phyloP scores from a whole-genome alignment of 2,329 filamentous ascomycete genomes.

The Colletotrichum trifolii region DNA sequence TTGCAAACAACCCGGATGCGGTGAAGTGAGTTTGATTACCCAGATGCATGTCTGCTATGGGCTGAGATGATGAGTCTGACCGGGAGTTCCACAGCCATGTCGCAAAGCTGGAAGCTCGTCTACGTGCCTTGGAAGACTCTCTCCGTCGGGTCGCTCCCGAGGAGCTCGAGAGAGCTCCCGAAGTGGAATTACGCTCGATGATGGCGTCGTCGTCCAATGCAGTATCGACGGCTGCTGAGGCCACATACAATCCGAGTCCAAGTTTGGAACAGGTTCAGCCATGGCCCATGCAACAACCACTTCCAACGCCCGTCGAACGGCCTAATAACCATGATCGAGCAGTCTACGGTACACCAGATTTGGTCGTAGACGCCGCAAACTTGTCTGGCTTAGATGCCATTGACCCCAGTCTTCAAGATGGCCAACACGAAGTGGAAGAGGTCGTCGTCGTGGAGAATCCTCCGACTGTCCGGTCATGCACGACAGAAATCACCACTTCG shows the following conservation, averaged over 20 bases:
- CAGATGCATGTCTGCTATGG: background rate
- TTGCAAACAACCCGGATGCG: constrained; percentile 9
- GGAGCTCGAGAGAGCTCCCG: constrained; percentile 1
- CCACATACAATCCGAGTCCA: background rate
- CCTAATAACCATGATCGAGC: background rate
- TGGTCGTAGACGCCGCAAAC: constrained; percentile 29
- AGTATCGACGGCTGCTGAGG: background rate
- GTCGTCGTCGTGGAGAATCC: background rate
- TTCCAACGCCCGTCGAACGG: background rate
- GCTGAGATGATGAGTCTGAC: background rate
- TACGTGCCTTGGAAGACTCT: background rate
- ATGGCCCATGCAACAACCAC: constrained; percentile 6
- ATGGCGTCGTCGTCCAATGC: background rate
- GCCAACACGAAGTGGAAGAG: too few species aligned
- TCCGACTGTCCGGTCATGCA: constrained; percentile 7
- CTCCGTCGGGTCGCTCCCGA: constrained; percentile 14
- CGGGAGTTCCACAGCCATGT: constrained; percentile 5
- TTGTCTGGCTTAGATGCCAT: constrained; percentile 29
- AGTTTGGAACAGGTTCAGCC: background rate
- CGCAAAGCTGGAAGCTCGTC: constrained; percentile 1
- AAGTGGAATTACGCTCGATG: background rate
- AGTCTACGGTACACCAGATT: constrained; percentile 12
- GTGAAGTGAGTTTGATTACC: constrained; percentile 1
- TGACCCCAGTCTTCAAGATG: background rate
- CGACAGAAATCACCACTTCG: background rate